Evolutionary conservation across 2,329 filamentous ascomycete genomes (phyloP).

Genomic region (Teratosphaeria nubilosa): DNA sequence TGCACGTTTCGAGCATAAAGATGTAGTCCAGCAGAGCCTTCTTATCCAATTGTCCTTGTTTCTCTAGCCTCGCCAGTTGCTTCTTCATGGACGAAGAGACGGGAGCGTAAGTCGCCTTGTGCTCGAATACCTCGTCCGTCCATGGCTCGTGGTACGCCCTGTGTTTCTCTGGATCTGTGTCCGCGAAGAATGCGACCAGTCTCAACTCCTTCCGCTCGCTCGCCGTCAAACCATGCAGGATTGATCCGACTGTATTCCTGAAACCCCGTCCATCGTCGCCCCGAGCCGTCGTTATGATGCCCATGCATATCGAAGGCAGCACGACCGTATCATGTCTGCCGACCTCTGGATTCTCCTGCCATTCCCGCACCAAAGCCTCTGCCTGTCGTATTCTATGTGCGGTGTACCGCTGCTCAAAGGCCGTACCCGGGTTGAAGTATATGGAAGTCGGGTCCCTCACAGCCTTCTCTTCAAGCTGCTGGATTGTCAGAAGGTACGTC

Average conservation of each 20-base stretch:
- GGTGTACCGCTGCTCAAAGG: background rate
- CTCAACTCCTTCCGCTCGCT: background rate
- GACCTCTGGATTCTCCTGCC: background rate
- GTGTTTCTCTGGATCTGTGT: background rate
- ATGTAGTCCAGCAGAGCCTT: background rate
- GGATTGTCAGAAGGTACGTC: background rate
- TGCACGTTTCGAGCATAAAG: background rate
- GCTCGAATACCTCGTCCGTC: background rate
- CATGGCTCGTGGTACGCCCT: background rate
- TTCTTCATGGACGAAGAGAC: background rate
- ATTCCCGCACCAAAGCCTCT: background rate
- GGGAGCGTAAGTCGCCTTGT: background rate
- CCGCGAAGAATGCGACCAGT: background rate
- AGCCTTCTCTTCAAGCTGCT: background rate
- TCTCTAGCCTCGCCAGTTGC: background rate
- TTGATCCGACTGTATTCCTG: background rate
- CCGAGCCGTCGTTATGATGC: background rate
- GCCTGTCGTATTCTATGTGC: background rate
- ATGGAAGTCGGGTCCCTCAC: background rate
- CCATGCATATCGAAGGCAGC: background rate
- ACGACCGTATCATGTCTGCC: background rate
- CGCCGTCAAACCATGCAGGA: background rate
- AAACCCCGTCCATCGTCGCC: background rate
- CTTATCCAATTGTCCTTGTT: background rate
- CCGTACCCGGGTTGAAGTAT: background rate